Evolutionary conservation across 257 asterid species (phyloP).

Genomic region (Eucommia ulmoides): DNA sequence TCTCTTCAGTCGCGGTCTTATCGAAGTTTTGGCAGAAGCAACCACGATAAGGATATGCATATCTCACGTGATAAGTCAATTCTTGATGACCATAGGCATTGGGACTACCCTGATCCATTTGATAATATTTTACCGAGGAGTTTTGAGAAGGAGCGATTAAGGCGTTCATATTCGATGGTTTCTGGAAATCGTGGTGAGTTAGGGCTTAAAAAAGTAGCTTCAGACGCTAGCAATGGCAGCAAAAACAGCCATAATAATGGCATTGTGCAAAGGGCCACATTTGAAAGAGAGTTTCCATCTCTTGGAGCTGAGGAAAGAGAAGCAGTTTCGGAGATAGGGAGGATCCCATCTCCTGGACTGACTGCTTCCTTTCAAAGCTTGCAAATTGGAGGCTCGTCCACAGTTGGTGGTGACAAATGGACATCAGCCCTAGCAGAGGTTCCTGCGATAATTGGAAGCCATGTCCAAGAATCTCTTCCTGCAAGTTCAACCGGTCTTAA

Average conservation of each 20-base stretch:
- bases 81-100: constrained; percentile 32
- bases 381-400: constrained; percentile 40
- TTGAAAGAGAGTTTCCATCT: constrained; percentile 69
- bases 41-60: constrained; percentile 37
- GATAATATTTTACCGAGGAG: constrained; percentile 26
- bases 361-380: constrained; percentile 43
- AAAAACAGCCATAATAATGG: constrained; percentile 19
- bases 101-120: constrained; percentile 30
- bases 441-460: constrained; percentile 32
- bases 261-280: constrained; percentile 18
- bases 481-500: constrained; percentile 33
- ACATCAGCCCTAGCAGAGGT: constrained; percentile 42
- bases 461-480: constrained; percentile 24
- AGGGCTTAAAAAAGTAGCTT: not conserved
- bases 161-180: constrained; percentile 50
- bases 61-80: constrained; percentile 36
- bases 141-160: constrained; percentile 31
- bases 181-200: constrained; percentile 28
- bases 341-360: constrained; percentile 49
- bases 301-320: constrained; percentile 61
- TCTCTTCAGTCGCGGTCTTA: constrained; percentile 63
- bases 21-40: constrained; percentile 47
- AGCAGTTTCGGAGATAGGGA: constrained; percentile 25
- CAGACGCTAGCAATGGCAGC: constrained; percentile 6
- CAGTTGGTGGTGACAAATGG: constrained; percentile 38